These are phyloP conservation scores for Pyrenula massariospora DNA, from an alignment of 495 filamentous ascomycete genomes.

Conservation along the genomic window DNA sequence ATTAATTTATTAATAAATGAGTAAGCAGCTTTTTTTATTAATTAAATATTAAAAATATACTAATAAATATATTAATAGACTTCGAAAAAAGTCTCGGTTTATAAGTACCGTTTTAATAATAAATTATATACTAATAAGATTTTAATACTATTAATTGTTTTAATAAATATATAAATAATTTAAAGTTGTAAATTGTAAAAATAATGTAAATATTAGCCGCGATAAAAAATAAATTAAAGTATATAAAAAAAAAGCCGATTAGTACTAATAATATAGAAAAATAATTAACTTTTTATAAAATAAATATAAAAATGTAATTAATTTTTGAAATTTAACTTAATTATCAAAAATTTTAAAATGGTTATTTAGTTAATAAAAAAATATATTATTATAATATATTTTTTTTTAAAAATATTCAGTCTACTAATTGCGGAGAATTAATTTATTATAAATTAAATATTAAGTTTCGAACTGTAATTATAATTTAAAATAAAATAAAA, in stretches of 20 bases:
- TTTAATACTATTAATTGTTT: not conserved
- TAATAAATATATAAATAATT: not conserved
- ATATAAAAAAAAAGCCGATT: not conserved
- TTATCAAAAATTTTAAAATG: not conserved
- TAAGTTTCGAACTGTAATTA: conserved; percentile 1
- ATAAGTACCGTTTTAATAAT: not conserved
- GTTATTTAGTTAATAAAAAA: conserved; percentile 1
- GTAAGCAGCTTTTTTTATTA: not conserved
- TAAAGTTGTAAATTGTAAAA: not conserved
- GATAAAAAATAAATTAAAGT: not conserved
- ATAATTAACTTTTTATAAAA: not conserved
- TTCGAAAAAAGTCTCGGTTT: not conserved
- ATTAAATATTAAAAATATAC: not conserved
- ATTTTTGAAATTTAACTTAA: conserved; percentile 1
- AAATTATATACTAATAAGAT: not conserved
- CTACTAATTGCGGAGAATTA: not conserved
- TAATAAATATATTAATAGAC: not conserved
- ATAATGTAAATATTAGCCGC: not conserved
- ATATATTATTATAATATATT: conserved; percentile 4
- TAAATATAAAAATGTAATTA: not conserved
- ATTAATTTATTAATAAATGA: not conserved
- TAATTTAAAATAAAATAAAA: conserved; percentile 1
- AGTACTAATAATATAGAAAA: not conserved
- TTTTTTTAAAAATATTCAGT: conserved; percentile 2
- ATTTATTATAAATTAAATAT: conserved; percentile 1